phyloP scores from a whole-genome alignment of 129 eudicot species.

The Flaveria linearis region DNA sequence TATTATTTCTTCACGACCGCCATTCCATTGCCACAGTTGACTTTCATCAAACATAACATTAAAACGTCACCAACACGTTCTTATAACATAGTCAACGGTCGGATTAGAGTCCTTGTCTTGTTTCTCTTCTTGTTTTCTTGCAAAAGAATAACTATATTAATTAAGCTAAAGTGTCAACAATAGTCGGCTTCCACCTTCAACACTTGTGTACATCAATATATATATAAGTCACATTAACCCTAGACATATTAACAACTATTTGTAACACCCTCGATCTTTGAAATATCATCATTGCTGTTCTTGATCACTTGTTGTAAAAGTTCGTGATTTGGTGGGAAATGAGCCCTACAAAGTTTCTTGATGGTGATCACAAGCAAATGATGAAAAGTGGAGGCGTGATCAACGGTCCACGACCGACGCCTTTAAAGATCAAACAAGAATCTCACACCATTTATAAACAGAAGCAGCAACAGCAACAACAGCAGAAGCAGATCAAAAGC shows the following conservation, averaged over 20 bases:
- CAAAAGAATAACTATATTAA: neutral
- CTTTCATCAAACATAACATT: slow-evolving; percentile 29
- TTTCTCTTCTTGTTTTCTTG: neutral
- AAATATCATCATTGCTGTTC: neutral
- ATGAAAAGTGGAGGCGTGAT: slow-evolving; percentile 26
- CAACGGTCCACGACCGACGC: slow-evolving; percentile 56
- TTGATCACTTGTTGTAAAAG: neutral
- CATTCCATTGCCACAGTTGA: slow-evolving; percentile 27
- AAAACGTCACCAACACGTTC: slow-evolving; percentile 16
- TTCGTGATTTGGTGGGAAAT: slow-evolving; percentile 9
- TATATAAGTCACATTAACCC: neutral
- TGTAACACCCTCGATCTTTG: neutral
- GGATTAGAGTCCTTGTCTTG: neutral
- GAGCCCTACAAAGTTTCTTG: slow-evolving; percentile 34
- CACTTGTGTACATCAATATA: neutral
- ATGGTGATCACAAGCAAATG: slow-evolving; percentile 22
- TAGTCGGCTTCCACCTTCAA: slow-evolving; percentile 8
- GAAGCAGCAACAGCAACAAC: too few relatives aligned
- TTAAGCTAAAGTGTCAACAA: neutral
- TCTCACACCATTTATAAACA: slow-evolving; percentile 43
- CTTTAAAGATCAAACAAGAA: slow-evolving; percentile 45
- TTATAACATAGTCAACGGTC: slow-evolving; percentile 26
- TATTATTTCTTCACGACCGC: neutral
- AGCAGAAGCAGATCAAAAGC: slow-evolving; percentile 23
- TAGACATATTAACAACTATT: neutral